These are phyloP conservation scores for Penicillium waksmanii DNA, from an alignment of 495 filamentous ascomycete genomes.

Conservation along the genomic window DNA sequence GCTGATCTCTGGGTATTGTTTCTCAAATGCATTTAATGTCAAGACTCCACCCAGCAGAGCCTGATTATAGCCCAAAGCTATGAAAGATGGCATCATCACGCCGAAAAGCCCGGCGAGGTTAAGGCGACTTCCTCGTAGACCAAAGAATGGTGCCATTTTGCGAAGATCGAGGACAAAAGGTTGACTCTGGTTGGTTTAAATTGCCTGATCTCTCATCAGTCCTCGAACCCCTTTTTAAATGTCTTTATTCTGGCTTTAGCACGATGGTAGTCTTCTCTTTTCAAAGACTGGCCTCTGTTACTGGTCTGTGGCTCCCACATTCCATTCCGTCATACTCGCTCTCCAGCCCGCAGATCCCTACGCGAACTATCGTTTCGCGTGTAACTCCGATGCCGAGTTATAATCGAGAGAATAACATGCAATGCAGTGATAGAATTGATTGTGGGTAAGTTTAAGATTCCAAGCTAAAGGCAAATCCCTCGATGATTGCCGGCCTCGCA, in stretches of 20 bases:
- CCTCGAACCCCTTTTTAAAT: no score
- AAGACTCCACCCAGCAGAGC: conserved; percentile 39
- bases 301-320: conserved; percentile 5
- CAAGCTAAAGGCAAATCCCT: not conserved
- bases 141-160: conserved; percentile 20
- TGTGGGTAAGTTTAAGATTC: not conserved
- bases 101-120: conserved; percentile 23
- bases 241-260: no score
- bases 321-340: conserved; percentile 8
- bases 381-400: not conserved
- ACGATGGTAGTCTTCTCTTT: no score
- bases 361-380: not conserved
- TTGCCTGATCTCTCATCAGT: not conserved
- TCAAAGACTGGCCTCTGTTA: not conserved
- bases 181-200: not conserved
- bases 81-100: conserved; percentile 38
- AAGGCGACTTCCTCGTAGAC: conserved; percentile 28
- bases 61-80: conserved; percentile 51
- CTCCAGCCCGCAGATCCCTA: not conserved
- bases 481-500: not conserved
- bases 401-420: not conserved
- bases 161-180: not conserved
- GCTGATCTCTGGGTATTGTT: conserved; percentile 49
- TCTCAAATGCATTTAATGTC: conserved; percentile 32
- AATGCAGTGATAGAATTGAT: not conserved